A percentile compares a stretch with the other conserved stretches of the same genome.
phyloP scores from a whole-genome alignment of 805 yeast genomes.

The Starmera amethionina region DNA sequence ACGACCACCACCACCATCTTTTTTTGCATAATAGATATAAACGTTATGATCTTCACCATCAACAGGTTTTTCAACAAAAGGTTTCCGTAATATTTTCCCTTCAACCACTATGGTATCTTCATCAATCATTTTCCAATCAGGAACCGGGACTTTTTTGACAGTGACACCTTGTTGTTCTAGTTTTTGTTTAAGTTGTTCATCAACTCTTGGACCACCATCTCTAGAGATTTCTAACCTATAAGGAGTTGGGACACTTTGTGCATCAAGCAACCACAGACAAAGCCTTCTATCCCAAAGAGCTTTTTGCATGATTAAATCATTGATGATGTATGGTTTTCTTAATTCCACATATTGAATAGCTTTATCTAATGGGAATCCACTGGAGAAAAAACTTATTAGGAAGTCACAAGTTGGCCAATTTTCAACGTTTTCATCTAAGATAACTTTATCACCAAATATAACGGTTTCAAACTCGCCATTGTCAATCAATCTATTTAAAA shows the following conservation, averaged over 20 bases:
- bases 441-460: conserved; percentile 95
- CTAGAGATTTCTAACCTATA: conserved; percentile 79
- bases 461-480: conserved; percentile 95
- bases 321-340: conserved; percentile 82
- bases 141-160: conserved; percentile 40
- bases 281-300: conserved; percentile 96
- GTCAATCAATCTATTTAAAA: conserved; percentile 77
- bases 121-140: conserved; percentile 79
- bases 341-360: conserved; percentile 86
- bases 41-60: conserved; percentile 99
- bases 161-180: conserved; percentile 53
- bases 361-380: conserved; percentile 92
- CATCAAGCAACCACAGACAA: conserved; percentile 69
- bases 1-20: conserved; percentile 97
- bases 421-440: conserved; percentile 84
- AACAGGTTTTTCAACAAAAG: conserved; percentile 96
- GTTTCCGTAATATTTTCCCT: conserved; percentile 67
- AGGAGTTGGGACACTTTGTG: conserved; percentile 85
- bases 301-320: conserved; percentile 86
- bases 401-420: conserved; percentile 99
- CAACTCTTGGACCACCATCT: conserved; percentile 93
- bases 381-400: conserved; percentile 85
- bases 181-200: conserved; percentile 51
- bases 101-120: conserved; percentile 74
- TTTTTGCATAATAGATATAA: conserved; percentile 77